A percentile compares a stretch with the other conserved stretches of the same genome.
phyloP scores from a whole-genome alignment of 1,284 basidiomycete genomes.

The Mycena citricolor region DNA sequence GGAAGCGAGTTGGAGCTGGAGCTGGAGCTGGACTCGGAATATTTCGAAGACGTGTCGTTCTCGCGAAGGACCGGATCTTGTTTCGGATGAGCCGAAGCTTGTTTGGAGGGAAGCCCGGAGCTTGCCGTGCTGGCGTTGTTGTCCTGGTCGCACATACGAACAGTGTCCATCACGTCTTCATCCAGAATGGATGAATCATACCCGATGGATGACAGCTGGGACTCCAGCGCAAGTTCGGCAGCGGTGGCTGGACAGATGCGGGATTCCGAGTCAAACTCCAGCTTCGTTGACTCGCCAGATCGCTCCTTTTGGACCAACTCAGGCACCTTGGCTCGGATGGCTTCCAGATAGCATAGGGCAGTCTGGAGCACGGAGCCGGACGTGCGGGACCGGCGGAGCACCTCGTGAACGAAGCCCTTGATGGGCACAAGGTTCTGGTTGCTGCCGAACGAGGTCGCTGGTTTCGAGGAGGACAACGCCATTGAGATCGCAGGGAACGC shows the following conservation, averaged over 20 bases:
- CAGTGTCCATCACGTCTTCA: constrained; percentile 27
- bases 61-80: no score
- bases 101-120: no score
- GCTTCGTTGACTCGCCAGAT: constrained; percentile 36
- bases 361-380: constrained; percentile 75
- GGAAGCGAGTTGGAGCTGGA: constrained; percentile 42
- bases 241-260: constrained; percentile 49
- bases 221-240: constrained; percentile 38
- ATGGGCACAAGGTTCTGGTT: constrained; percentile 50
- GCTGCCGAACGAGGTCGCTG: constrained; percentile 9
- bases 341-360: constrained; percentile 77
- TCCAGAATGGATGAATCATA: constrained; percentile 7
- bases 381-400: constrained; percentile 71
- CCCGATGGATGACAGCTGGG: constrained; percentile 25
- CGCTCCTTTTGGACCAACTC: constrained; percentile 55
- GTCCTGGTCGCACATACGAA: constrained; percentile 15
- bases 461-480: no score
- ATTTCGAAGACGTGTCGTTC: constrained; percentile 1
- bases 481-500: no score
- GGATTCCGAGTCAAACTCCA: constrained; percentile 42
- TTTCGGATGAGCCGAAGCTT: no score
- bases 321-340: constrained; percentile 64
- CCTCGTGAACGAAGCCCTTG: constrained; percentile 74
- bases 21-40: background rate
- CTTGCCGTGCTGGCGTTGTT: constrained; percentile 21